These are phyloP conservation scores for Dendrocalamus latiflorus DNA, from an alignment of 202 grass and related monocot species.

Conservation along the genomic window DNA sequence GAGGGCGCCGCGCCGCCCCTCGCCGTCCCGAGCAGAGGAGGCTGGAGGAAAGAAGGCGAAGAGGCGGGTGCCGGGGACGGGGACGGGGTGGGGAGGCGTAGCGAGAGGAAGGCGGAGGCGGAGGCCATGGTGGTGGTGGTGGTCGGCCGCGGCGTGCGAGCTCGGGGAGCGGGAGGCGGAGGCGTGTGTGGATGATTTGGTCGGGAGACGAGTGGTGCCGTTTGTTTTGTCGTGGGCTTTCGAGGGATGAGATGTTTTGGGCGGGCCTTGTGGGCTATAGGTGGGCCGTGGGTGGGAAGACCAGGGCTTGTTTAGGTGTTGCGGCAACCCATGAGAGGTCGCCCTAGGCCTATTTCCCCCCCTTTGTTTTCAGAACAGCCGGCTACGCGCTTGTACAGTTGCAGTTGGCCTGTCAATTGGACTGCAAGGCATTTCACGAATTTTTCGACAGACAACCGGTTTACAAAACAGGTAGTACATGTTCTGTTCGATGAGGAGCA, in stretches of 20 bases:
- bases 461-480: too few species aligned
- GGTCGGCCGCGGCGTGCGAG: constrained; percentile 29
- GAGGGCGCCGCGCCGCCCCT: constrained; percentile 22
- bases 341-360: too few species aligned
- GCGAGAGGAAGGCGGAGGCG: constrained; percentile 31
- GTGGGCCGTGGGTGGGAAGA: neutral
- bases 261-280: neutral
- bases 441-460: too few species aligned
- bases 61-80: neutral
- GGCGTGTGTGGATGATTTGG: constrained; percentile 46
- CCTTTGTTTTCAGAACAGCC: too few species aligned
- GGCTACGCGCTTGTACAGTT: too few species aligned
- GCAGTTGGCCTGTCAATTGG: too few species aligned
- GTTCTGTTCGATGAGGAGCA: too few species aligned
- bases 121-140: constrained; percentile 24
- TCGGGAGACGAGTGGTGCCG: neutral
- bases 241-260: neutral
- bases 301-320: too few species aligned
- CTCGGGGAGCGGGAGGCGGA: constrained; percentile 13
- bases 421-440: too few species aligned
- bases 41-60: neutral
- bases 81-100: constrained; percentile 21
- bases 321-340: too few species aligned
- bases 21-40: constrained; percentile 3
- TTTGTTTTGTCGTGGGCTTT: constrained; percentile 24